Base-by-base conservation (phyloP, 129 eudicot genomes). In the Centrapalus pauciflorus region DNA sequence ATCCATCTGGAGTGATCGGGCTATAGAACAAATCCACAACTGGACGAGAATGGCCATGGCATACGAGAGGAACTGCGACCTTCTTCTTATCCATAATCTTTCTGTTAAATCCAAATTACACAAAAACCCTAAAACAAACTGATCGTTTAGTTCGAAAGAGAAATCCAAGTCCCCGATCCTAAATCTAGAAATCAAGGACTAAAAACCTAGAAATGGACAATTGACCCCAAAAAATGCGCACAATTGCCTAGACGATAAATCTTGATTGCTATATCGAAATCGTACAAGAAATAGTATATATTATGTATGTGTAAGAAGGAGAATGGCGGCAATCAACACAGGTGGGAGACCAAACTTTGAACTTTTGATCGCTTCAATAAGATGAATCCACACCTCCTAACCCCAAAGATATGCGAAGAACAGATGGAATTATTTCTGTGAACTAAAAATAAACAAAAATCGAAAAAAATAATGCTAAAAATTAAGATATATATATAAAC, bases 31-130 rank as follows among this genome's bases (percentile, higher is more conserved):
- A 83, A 86, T 86, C 94, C 55, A 86, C 94, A 8, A 86, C 88
- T 3, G 94, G 94, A 2, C 94, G 72, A 4, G 89, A 86, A 82
- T 86, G 94, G 0, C 94, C 94, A 65, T 86, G 94, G 67, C 88
- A 86, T 0, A 86, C 88, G 23, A 86, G 73, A 28, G 94, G 88
- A 51, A 86, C 88, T 1, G 84, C 72, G 3, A 80, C 86, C 71
- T 69, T 86, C 82, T 86, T 86, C 76, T 78, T 82, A 57, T 80
- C 88, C 88, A 82, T 82, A 62, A 74, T 54, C 71, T 28, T 65
- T 30, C 34, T 34, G 9, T 23, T 24, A 35, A 37, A 16, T 11
- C 37, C 40, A 12, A 62, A 63, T 55, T 37, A 29, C 79, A 55
- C 67, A 66, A 56, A 74, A 75, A 19, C 74, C 79, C 74, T 75